Base-by-base conservation (phyloP, 768 basidiomycete genomes). In the Mycena rebaudengoi region DNA sequence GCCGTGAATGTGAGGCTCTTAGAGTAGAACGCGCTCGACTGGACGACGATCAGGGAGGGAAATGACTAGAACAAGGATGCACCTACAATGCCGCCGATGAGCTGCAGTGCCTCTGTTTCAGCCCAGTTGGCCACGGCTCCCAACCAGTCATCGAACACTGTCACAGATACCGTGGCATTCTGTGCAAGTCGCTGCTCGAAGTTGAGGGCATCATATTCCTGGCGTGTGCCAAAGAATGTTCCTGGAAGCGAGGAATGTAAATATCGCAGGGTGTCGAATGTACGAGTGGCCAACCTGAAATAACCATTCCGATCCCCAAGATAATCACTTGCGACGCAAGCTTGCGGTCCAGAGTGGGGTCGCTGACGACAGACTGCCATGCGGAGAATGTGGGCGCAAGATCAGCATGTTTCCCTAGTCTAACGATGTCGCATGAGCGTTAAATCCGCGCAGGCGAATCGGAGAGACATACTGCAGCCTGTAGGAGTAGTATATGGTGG, bases 11-110 rank as follows among this genome's bases (percentile, higher is more conserved):
- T 57, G 8, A 69, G 62, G 11, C 51, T 60, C 59, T 69, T 69
- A 7, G 62, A 52, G 21, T 69, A 69, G 55, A 69, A 69, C 26
- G 68, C 49, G n/a, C 60, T 54, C 23, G 61, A 40, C 67, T 69
- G 18, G 21, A n/a, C n/a, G n/a, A n/a, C n/a, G n/a, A n/a, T n/a
- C n/a, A n/a, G n/a, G 1, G 10, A 20, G 10, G 57, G 11, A 8
- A 7, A 28, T 20, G 20, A 21, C 25, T 33, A 16, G 3, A 20
- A 3, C 18, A 21, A 25, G n/a, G 2, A 32, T 41, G 6, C 20
- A 67, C 68, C 18, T 35, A 66, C 68, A 35, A 67, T 25, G 1
- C 62, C 62, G 0, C 65, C 68, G 16, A 66, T 44, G 26, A 64
- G 13, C 52, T 66, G 44, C 14, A 67, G 30, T 6, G 61, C 62